phyloP scores from a whole-genome alignment of 2,329 filamentous ascomycete species.

The Phaeosphaeriaceae sp. region DNA sequence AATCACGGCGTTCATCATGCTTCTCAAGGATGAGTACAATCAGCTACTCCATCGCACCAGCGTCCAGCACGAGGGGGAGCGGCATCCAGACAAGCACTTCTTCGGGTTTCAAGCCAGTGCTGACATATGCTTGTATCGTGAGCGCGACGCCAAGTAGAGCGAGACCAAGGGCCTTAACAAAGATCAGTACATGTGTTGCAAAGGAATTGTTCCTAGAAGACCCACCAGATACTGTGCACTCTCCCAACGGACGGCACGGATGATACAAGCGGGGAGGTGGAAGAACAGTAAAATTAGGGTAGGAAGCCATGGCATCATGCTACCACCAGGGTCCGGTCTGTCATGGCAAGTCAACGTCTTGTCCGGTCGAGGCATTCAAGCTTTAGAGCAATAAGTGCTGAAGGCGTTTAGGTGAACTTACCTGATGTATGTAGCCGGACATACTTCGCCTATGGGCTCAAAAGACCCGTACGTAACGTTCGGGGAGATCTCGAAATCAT shows the following conservation, averaged over 20 bases:
- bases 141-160: conserved; percentile 14
- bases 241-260: conserved; percentile 18
- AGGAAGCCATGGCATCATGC: neutral
- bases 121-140: conserved; percentile 14
- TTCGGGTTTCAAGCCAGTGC: conserved; percentile 8
- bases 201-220: neutral
- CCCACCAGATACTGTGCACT: conserved; percentile 16
- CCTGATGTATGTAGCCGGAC: neutral
- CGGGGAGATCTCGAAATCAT: neutral
- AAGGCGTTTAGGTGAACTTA: neutral
- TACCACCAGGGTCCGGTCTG: neutral
- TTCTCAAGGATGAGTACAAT: conserved; percentile 16
- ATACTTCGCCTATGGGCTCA: neutral
- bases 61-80: conserved; percentile 13
- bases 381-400: neutral
- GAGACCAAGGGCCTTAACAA: conserved; percentile 9
- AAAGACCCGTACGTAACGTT: neutral
- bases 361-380: neutral
- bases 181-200: neutral
- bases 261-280: conserved; percentile 15
- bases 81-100: conserved; percentile 22
- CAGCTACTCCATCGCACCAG: conserved; percentile 20
- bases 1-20: neutral
- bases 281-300: conserved; percentile 3
- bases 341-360: neutral